Conservation (phyloP, 192 early-diverging fungal species). For the Phlyctochytrium bullatum region DNA sequence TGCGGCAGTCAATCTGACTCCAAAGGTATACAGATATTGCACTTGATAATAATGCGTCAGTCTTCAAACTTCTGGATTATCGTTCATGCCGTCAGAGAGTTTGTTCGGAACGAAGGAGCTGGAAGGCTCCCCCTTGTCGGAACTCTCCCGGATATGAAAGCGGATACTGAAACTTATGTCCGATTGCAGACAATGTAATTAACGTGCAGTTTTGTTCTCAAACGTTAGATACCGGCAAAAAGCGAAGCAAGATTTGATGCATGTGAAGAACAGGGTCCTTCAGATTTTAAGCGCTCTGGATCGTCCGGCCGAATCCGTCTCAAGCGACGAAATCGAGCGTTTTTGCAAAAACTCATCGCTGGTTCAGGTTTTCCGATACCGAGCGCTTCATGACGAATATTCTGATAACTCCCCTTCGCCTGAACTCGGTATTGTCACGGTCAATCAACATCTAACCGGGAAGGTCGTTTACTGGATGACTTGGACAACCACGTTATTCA, state of each 20-base stretch:
- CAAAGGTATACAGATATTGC: conserved; percentile 38
- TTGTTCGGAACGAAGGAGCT: conserved; percentile 67
- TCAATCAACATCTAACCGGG: too few species aligned
- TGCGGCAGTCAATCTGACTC: conserved; percentile 33
- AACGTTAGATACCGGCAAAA: conserved; percentile 71
- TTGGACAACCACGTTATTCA: conserved; percentile 57
- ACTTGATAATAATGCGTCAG: conserved; percentile 12
- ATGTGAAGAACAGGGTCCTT: conserved; percentile 36
- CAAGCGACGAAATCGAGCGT: conserved; percentile 58
- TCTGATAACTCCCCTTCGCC: background rate
- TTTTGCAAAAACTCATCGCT: conserved; percentile 82
- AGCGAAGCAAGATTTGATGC: conserved; percentile 59
- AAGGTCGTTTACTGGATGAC: conserved; percentile 47
- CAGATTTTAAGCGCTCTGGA: conserved; percentile 46
- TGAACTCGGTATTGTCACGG: conserved; percentile 54
- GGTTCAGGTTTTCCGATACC: conserved; percentile 15
- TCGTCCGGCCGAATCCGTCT: conserved; percentile 51
- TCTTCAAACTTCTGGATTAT: conserved; percentile 84
- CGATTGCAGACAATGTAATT: conserved; percentile 76
- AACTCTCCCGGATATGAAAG: conserved; percentile 94
- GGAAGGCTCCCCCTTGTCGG: conserved; percentile 82
- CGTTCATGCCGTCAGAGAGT: conserved; percentile 72
- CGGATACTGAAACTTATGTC: conserved; percentile 87
- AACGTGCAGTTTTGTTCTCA: background rate
- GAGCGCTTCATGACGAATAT: conserved; percentile 49